phyloP scores from a whole-genome alignment of 768 basidiomycete genomes.

The Gloeopeniophorella convolvens region DNA sequence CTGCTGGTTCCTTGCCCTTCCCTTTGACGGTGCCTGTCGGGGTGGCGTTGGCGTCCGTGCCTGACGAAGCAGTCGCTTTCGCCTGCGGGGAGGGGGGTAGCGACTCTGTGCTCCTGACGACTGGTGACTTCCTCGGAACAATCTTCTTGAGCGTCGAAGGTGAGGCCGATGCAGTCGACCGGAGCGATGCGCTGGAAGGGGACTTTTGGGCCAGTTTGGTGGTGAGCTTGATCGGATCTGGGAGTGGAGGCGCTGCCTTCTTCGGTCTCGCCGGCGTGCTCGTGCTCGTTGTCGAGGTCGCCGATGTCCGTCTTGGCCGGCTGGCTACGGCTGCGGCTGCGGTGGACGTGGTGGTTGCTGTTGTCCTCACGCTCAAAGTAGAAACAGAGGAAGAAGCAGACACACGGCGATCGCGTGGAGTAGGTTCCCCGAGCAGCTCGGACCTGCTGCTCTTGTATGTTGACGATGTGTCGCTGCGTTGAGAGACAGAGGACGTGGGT shows the following conservation, averaged over 20 bases:
- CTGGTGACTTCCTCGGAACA: slow-evolving; percentile 13
- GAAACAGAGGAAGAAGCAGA: slow-evolving; percentile 31
- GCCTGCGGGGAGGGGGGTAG: slow-evolving; percentile 13
- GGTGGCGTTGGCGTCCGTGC: background rate
- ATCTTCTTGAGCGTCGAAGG: slow-evolving; percentile 18
- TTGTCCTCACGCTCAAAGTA: slow-evolving; percentile 27
- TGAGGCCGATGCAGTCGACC: slow-evolving; percentile 20
- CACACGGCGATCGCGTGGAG: slow-evolving; percentile 25
- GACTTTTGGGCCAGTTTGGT: slow-evolving; percentile 1
- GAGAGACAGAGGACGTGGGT: slow-evolving; percentile 25
- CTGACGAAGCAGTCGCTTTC: background rate
- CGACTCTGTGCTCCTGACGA: slow-evolving; percentile 5
- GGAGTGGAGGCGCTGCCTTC: slow-evolving; percentile 14
- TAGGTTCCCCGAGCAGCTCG: slow-evolving; percentile 30
- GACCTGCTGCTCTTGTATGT: slow-evolving; percentile 43
- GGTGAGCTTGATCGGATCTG: slow-evolving; percentile 10
- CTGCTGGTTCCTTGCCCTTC: slow-evolving; percentile 16
- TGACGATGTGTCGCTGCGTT: slow-evolving; percentile 32
- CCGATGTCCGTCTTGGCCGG: slow-evolving; percentile 15
- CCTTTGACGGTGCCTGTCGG: slow-evolving; percentile 4
- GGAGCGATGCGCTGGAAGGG: slow-evolving; percentile 16
- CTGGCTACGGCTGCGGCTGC: slow-evolving; percentile 9
- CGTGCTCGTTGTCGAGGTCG: slow-evolving; percentile 14
- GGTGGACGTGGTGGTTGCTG: slow-evolving; percentile 22
- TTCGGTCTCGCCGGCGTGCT: slow-evolving; percentile 16